These are phyloP conservation scores for Neonectria hederae DNA, from an alignment of 2,329 filamentous ascomycete genomes.

Conservation along the genomic window DNA sequence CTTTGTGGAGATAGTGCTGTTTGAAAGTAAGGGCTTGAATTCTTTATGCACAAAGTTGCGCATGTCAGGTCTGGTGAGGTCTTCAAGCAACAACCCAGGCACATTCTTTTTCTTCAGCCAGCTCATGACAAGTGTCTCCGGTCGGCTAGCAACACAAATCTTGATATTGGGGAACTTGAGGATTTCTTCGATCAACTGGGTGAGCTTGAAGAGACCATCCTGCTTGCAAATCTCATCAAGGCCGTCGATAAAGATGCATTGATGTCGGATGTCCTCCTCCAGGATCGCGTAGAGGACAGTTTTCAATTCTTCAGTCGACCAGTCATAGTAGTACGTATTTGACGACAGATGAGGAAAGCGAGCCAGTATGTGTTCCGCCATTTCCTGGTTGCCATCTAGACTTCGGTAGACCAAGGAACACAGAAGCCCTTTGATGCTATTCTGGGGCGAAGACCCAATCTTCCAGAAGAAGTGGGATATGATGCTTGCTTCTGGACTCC, in stretches of 20 bases:
- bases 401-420: constrained; percentile 36
- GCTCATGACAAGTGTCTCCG: constrained; percentile 14
- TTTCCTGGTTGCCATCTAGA: not conserved
- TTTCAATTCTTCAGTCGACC: constrained; percentile 27
- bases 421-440: constrained; percentile 37
- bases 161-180: constrained; percentile 14
- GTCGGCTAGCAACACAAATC: constrained; percentile 27
- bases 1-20: not conserved
- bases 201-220: constrained; percentile 8
- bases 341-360: constrained; percentile 17
- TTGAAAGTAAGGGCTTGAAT: not conserved
- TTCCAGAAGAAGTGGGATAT: constrained; percentile 24
- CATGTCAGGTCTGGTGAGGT: constrained; percentile 25
- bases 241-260: constrained; percentile 32
- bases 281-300: constrained; percentile 9
- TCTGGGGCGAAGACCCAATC: constrained; percentile 8
- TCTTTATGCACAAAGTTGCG: constrained; percentile 6
- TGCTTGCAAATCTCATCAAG: constrained; percentile 28
- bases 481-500: not conserved
- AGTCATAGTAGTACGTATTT: constrained; percentile 26
- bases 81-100: constrained; percentile 7
- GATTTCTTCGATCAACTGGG: not conserved
- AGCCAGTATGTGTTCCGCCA: not conserved
- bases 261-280: not conserved
- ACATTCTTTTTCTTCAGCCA: constrained; percentile 5